Base-by-base conservation (phyloP, 768 basidiomycete genomes). In the Naganishia onofrii region DNA sequence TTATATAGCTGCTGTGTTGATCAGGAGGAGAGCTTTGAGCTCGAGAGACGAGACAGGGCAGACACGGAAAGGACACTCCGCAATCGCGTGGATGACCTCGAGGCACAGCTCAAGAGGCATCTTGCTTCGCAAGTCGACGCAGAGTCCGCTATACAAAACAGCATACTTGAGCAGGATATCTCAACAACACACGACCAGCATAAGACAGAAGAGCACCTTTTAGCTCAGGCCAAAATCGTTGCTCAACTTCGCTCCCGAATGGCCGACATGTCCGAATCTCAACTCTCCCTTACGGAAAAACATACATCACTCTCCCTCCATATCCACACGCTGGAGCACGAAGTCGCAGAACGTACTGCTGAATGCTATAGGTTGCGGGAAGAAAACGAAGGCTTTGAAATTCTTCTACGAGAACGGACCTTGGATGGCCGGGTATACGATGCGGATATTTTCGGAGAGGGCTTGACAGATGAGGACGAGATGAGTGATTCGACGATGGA, bases 371-470 rank as follows among this genome's bases (percentile, higher is more conserved):
- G 89, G 72, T 80, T 82, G 15, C 72, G 77, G 81, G 93, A 98
- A 80, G 94, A 98, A 75, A 99, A 97, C 80, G 93, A 96, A 81
- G 91, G 91, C 60, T 99, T 93, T 83, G 92, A 95, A 86, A 91
- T 94, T 72, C 85, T 99, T 46, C 83, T 98, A 29, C 85, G 91
- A 71, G 94, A 98, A 82, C 89, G 87, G 83, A 97, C 96, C 0
- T 81, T 98, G 53, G 93, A 85, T 73, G 95, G 95, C n/a, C 51
- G 58, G 66, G 51, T 56, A 52, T 26, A 58, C 29, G 36, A 44
- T 58, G 36, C 54, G 38, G 67, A 64, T 56, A 29, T 57, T 38
- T 48, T 67, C 19, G 60, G 63, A 26, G 42, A 34, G n/a, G n/a
- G n/a, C 46, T 34, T 34, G 32, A 31, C 46, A 56, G 67, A 23